Evolutionary conservation across 139 green algal species (phyloP), one percentile per base, ranked within the genome.

Genomic region (Chlorella sp.): DNA sequence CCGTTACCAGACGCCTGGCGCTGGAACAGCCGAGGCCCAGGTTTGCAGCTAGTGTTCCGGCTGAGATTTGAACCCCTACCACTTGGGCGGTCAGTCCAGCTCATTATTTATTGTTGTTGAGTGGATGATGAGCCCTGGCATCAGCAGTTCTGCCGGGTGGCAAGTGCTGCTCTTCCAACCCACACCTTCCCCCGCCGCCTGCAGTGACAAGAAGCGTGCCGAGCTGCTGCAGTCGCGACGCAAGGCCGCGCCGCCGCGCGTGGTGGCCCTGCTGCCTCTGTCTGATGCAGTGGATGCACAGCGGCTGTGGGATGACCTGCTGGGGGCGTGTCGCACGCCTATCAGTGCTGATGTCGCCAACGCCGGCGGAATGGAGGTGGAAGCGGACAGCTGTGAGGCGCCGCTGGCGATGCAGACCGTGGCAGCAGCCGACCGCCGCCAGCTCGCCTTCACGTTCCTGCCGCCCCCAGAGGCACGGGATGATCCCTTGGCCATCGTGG

Each of bases 221-320:
- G 81, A 93, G 75, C 64, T 88, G 25, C 63, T 95, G 33, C 82
- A 90, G 15, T 56, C 74, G 33, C 83, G 83, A 40, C 83, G 91
- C 2, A 71, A 71, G 25, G 65, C 46, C 11, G 78, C 46, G 8
- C 79, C 89, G 8, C 90, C 92, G 0, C 43, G 86, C 0, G 83
- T 95, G 12, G 87, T 96, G 15, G 84, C 79, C 0, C 33, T 96
- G 58, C 83, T 96, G 61, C 92, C 90, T 0, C 73, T 96, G 2
- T 91, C 86, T 38, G 60, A 84, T 43, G 72, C 81, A 0, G 84
- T 88, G 31, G 80, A 93, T 55, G 76, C 85, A 50, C 9, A 36
- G 5, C 35, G n/a, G 0, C 72, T 91, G 8, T 93, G 80, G 82
- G 23, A 50, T 17, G 46, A 50, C 50, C 78, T 90, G 14, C 60